phyloP scores from a whole-genome alignment of 2,329 filamentous ascomycete species.

The Phyllachora maydis region DNA sequence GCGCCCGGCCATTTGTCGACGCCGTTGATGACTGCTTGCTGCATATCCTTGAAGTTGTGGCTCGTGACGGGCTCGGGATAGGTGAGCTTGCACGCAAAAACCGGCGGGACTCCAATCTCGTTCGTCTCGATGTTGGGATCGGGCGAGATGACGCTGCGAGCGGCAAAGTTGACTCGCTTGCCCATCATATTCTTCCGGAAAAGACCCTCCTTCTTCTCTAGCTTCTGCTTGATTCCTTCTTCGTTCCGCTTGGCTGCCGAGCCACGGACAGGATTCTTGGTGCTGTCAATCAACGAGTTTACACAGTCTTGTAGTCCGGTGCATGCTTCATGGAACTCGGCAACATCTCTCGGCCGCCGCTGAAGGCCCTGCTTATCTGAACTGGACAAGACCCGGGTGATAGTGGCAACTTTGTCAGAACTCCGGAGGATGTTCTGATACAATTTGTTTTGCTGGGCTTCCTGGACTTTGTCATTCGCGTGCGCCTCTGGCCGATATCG shows the following conservation, averaged over 20 bases:
- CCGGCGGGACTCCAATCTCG: conserved; percentile 94
- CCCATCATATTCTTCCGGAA: conserved; percentile 99
- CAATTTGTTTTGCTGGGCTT: conserved; percentile 71
- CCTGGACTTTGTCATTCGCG: conserved; percentile 64
- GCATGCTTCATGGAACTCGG: conserved; percentile 64
- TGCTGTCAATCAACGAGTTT: conserved; percentile 81
- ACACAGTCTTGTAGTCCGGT: conserved; percentile 72
- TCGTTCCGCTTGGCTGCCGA: conserved; percentile 59
- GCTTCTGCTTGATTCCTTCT: conserved; percentile 90
- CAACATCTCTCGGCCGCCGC: conserved; percentile 36
- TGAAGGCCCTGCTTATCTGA: conserved; percentile 12
- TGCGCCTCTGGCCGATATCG: conserved; percentile 73
- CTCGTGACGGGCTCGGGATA: conserved; percentile 95
- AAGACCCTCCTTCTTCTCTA: conserved; percentile 96
- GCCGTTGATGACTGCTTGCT: conserved; percentile 90
- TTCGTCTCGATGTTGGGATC: conserved; percentile 98
- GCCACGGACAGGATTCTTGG: conserved; percentile 66
- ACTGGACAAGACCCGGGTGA: conserved; percentile 46
- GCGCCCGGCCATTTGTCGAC: conserved; percentile 88
- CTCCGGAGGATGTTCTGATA: conserved; percentile 70
- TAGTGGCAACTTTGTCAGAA: conserved; percentile 52
- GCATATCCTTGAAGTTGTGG: conserved; percentile 90
- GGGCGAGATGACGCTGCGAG: conserved; percentile 91
- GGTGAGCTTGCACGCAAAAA: conserved; percentile 88
- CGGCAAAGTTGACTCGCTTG: conserved; percentile 96